Percentiles rank a stretch among this genome's conserved stretches.
These are phyloP conservation scores for Tricholomella constricta DNA, from an alignment of 768 basidiomycete genomes.

Conservation along the genomic window DNA sequence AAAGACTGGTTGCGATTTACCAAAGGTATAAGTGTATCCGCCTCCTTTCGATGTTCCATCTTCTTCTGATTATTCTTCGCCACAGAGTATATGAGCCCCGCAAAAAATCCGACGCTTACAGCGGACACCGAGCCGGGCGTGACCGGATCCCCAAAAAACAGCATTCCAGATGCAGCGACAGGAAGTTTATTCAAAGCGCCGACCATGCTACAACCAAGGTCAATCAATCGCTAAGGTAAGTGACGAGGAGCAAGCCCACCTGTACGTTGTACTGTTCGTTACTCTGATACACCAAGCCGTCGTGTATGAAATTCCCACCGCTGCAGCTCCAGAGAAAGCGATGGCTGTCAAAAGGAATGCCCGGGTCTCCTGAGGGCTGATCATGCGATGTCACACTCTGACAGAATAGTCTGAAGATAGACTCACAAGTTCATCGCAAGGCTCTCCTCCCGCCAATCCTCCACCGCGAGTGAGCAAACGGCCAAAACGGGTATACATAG, in stretches of 20 bases:
- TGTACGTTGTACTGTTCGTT: constrained; percentile 98
- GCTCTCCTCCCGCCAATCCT: constrained; percentile 87
- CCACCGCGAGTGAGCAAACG: constrained; percentile 78
- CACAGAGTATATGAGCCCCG: constrained; percentile 88
- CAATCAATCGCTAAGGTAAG: neutral
- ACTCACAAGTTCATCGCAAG: constrained; percentile 87
- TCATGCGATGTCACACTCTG: constrained; percentile 5
- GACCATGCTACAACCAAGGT: constrained; percentile 76
- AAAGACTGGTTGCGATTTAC: constrained; percentile 32
- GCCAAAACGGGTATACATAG: constrained; percentile 90
- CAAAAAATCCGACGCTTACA: constrained; percentile 85
- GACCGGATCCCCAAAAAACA: constrained; percentile 92
- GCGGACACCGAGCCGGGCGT: constrained; percentile 89
- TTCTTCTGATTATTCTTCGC: constrained; percentile 95
- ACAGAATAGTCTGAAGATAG: neutral
- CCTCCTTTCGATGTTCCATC: constrained; percentile 56
- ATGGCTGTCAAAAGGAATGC: constrained; percentile 82
- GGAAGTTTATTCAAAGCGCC: constrained; percentile 97
- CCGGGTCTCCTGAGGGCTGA: constrained; percentile 82
- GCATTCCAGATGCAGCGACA: constrained; percentile 97
- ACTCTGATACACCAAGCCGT: constrained; percentile 98
- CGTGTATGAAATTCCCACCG: constrained; percentile 96
- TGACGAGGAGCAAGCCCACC: constrained; percentile 42
- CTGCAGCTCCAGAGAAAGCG: constrained; percentile 95
- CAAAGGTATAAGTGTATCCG: constrained; percentile 63